Evolutionary conservation across 2,329 filamentous ascomycete genomes (phyloP).

Genomic region (Exophiala oligosperma): DNA sequence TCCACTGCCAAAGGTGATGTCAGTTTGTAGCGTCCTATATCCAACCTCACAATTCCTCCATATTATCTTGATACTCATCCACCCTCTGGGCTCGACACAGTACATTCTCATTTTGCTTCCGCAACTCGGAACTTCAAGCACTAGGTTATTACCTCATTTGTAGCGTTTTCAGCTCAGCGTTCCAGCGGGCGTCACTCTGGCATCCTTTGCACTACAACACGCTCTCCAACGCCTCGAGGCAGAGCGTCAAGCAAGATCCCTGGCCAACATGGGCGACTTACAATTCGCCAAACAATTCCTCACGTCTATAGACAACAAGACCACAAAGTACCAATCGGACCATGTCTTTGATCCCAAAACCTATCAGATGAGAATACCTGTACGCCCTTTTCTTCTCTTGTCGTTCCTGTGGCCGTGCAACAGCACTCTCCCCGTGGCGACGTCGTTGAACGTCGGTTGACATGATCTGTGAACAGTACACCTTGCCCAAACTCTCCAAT

Average conservation of each 20-base stretch:
- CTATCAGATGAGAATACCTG: conserved; percentile 74
- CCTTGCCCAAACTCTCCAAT: conserved; percentile 46
- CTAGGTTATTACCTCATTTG: no score
- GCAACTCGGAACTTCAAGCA: not conserved
- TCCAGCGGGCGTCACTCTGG: conserved; percentile 13
- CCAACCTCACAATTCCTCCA: no score
- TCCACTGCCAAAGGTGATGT: no score
- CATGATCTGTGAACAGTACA: conserved; percentile 37
- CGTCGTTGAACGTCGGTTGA: not conserved
- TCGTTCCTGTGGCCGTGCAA: no score
- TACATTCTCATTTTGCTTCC: no score
- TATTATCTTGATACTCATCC: no score
- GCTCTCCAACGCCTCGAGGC: conserved; percentile 45
- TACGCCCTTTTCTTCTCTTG: conserved; percentile 47
- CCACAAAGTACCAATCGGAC: conserved; percentile 80
- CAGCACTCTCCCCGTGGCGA: no score
- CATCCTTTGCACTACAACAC: conserved; percentile 39
- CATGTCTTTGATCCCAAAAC: conserved; percentile 83
- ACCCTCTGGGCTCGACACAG: no score
- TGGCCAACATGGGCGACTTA: conserved; percentile 71
- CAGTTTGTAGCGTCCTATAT: no score
- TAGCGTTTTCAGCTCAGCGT: no score
- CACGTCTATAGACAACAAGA: conserved; percentile 72
- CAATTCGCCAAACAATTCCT: conserved; percentile 84
- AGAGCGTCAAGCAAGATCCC: conserved; percentile 41